Conservation (phyloP, 2,329 filamentous ascomycete species). For the Exophiala lecanii-corni region DNA sequence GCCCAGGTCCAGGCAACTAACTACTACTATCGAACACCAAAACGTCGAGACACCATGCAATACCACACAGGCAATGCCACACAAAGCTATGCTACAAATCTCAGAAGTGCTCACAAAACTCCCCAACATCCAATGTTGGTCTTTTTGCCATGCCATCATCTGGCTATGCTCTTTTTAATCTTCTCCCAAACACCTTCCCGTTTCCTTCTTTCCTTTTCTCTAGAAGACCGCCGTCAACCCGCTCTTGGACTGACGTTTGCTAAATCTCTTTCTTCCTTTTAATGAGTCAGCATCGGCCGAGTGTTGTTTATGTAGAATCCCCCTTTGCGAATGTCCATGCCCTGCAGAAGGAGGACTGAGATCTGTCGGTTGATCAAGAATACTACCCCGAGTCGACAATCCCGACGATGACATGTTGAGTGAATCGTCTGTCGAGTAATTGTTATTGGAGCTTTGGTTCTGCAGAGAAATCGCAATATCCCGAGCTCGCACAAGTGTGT, state of each 20-base stretch:
- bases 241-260: conserved; percentile 88
- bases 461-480: conserved; percentile 66
- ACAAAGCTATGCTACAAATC: no score
- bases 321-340: conserved; percentile 39
- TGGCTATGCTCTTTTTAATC: no score
- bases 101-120: no score
- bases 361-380: conserved; percentile 39
- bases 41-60: no score
- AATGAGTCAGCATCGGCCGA: conserved; percentile 48
- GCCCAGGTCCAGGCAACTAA: no score
- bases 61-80: no score
- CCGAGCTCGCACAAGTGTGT: conserved; percentile 77
- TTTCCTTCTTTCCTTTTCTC: conserved; percentile 1
- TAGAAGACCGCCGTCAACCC: conserved; percentile 80
- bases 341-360: conserved; percentile 28
- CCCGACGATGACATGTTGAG: conserved; percentile 66
- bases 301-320: conserved; percentile 40
- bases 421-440: conserved; percentile 62
- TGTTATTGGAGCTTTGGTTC: conserved; percentile 58
- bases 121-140: no score
- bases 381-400: conserved; percentile 61
- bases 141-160: no score
- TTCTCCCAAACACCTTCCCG: conserved; percentile 13
- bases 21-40: no score
- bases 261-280: conserved; percentile 66